Conservation (phyloP, 139 green algal genomes). For the Ettlia oleoabundans region DNA sequence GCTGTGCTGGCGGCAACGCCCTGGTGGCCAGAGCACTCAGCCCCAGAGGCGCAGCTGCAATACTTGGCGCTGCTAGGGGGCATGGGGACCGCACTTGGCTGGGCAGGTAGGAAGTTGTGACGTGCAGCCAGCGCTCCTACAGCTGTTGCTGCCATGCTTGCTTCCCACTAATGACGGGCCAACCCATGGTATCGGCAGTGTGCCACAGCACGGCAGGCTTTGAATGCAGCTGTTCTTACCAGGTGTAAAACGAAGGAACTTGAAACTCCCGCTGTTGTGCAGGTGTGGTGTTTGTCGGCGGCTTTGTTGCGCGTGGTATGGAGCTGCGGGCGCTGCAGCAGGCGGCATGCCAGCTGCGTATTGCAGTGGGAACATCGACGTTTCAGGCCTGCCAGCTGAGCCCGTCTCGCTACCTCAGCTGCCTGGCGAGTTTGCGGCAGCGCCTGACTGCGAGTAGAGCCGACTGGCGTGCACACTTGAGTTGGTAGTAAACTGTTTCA, state of each 20-base stretch:
- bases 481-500: too few species aligned
- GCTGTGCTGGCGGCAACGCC: not conserved
- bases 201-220: too few species aligned
- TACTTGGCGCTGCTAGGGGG: not conserved
- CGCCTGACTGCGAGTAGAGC: not conserved
- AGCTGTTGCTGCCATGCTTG: too few species aligned
- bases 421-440: not conserved
- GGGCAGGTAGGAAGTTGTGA: constrained; percentile 9
- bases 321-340: constrained; percentile 20
- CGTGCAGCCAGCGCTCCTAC: too few species aligned
- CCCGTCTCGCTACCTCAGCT: not conserved
- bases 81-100: constrained; percentile 10
- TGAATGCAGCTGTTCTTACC: too few species aligned
- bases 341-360: not conserved
- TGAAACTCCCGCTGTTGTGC: not conserved
- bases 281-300: constrained; percentile 11
- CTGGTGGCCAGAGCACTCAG: not conserved
- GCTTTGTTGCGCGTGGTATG: constrained; percentile 16
- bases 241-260: too few species aligned
- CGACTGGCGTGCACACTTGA: not conserved
- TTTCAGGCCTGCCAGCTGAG: not conserved
- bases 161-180: too few species aligned
- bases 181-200: too few species aligned
- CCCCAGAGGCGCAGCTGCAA: not conserved
- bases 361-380: not conserved